A percentile compares a stretch with the other conserved stretches of the same genome.
phyloP scores from a whole-genome alignment of 2,329 filamentous ascomycete genomes.

The Exserohilum turcica region DNA sequence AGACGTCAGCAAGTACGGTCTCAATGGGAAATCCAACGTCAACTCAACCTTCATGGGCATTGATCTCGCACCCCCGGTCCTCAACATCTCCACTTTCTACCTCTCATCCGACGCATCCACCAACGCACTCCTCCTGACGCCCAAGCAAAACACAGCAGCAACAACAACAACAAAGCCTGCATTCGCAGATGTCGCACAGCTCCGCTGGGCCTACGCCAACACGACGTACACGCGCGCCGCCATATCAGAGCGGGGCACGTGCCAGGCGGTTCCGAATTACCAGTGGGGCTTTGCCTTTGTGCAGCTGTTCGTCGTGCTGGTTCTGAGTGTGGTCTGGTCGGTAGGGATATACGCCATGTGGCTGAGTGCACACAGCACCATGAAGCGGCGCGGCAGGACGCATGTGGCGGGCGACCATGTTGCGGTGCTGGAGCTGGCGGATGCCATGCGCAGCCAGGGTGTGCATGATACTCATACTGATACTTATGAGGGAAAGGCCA shows the following conservation, averaged over 20 bases:
- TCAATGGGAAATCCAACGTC: background rate
- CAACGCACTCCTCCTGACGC: background rate
- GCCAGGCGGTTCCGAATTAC: slow-evolving; percentile 20
- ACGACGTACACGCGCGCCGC: slow-evolving; percentile 2
- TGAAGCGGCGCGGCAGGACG: slow-evolving; percentile 9
- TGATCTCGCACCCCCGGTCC: slow-evolving; percentile 1
- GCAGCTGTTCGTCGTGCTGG: slow-evolving; percentile 21
- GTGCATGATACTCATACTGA: too few relatives aligned
- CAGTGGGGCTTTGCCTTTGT: slow-evolving; percentile 35
- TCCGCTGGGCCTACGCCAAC: slow-evolving; percentile 9
- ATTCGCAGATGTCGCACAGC: too few relatives aligned
- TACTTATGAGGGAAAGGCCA: too few relatives aligned
- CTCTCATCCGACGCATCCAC: background rate
- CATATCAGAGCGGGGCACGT: slow-evolving; percentile 12
- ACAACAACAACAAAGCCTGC: too few relatives aligned
- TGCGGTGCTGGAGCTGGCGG: slow-evolving; percentile 28
- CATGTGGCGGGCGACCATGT: slow-evolving; percentile 25
- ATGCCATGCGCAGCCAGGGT: slow-evolving; percentile 17
- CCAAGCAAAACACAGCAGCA: background rate
- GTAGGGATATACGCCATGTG: slow-evolving; percentile 25
- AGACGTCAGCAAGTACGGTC: slow-evolving; percentile 1
- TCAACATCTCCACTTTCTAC: slow-evolving; percentile 14
- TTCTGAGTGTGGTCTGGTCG: slow-evolving; percentile 23
- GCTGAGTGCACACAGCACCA: slow-evolving; percentile 8
- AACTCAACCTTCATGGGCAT: slow-evolving; percentile 10